These are phyloP conservation scores for Basidiobolus meristosporus DNA, from an alignment of 371 early-diverging fungal species.

Conservation along the genomic window DNA sequence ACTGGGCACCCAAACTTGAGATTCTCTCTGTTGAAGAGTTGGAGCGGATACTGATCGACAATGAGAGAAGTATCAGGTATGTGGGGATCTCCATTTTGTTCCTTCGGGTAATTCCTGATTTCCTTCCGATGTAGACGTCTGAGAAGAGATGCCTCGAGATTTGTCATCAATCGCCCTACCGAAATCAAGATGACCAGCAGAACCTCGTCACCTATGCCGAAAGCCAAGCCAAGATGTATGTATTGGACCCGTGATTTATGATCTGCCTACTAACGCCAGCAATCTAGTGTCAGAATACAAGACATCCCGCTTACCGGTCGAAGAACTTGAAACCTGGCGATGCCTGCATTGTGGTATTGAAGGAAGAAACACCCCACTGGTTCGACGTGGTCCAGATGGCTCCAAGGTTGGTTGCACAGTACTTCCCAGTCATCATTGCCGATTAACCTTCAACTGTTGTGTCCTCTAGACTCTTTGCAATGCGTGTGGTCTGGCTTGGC, in stretches of 20 bases:
- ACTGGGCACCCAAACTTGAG: conserved; percentile 68
- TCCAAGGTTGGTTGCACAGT: conserved; percentile 6
- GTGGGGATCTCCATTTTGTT: conserved; percentile 4
- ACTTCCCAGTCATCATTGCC: background rate
- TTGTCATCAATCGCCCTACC: no score
- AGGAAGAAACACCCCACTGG: conserved; percentile 16
- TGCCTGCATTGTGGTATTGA: conserved; percentile 19
- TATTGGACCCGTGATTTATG: no score
- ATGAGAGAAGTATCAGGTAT: conserved; percentile 62
- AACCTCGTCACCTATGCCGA: no score
- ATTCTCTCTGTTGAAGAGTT: conserved; percentile 60
- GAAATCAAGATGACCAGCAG: no score
- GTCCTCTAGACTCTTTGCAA: conserved; percentile 26
- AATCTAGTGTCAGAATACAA: background rate
- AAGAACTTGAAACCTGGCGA: conserved; percentile 14
- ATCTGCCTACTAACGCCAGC: background rate
- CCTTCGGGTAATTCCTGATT: background rate
- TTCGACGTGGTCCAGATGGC: conserved; percentile 24
- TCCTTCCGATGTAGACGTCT: no score
- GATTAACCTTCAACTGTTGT: background rate
- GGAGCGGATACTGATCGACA: conserved; percentile 54
- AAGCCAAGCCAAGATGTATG: no score
- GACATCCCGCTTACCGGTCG: conserved; percentile 2
- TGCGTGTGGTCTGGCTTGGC: conserved; percentile 29
- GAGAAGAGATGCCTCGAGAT: no score